These are phyloP conservation scores for Lactarius hatsudake DNA, from an alignment of 768 basidiomycete species.

Conservation along the genomic window DNA sequence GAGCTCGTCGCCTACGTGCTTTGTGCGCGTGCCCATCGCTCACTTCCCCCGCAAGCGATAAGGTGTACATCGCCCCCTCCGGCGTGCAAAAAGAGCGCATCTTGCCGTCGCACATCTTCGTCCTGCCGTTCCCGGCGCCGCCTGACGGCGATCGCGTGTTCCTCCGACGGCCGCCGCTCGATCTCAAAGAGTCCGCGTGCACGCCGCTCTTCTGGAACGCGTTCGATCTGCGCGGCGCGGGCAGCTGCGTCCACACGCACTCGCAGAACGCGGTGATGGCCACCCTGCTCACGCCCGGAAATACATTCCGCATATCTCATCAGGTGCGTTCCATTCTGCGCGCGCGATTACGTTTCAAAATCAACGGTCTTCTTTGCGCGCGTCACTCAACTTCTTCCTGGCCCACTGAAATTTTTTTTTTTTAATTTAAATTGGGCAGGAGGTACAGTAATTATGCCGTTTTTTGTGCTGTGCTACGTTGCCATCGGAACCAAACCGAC, in stretches of 20 bases:
- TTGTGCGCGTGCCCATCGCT: background rate
- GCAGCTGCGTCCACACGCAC: constrained; percentile 89
- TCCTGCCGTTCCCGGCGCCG: constrained; percentile 73
- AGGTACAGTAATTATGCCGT: background rate
- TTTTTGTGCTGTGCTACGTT: constrained; percentile 8
- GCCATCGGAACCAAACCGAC: background rate
- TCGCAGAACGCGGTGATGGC: constrained; percentile 90
- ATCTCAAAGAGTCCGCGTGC: constrained; percentile 83
- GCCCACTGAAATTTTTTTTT: background rate
- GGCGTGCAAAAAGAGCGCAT: constrained; percentile 92
- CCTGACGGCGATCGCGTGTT: constrained; percentile 66
- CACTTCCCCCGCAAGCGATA: constrained; percentile 51
- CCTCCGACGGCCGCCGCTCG: constrained; percentile 65
- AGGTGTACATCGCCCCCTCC: constrained; percentile 83
- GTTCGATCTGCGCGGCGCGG: constrained; percentile 72
- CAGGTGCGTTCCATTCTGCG: constrained; percentile 46
- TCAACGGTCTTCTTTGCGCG: background rate
- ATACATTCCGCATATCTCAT: constrained; percentile 77
- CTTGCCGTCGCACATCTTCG: constrained; percentile 79
- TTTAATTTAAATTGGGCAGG: background rate
- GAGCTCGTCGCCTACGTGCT: constrained; percentile 26
- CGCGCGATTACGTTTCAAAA: background rate
- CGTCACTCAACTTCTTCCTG: background rate
- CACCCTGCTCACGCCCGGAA: constrained; percentile 70
- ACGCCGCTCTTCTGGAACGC: constrained; percentile 94